Evolutionary conservation across 345 rosid species (phyloP).

Genomic region (Nephelium lappaceum): DNA sequence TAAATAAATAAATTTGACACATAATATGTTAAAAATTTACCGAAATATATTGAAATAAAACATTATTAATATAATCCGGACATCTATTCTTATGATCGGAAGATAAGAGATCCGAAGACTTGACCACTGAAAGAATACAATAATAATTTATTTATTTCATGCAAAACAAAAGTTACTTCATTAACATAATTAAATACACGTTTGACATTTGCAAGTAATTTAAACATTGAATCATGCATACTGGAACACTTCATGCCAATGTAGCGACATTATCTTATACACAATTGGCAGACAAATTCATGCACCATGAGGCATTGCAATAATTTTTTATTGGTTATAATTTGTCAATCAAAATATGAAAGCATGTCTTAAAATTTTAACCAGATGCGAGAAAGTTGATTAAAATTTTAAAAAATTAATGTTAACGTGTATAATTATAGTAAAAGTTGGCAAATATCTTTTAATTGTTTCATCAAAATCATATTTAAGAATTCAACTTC

Average conservation of each 20-base stretch:
- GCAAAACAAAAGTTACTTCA: neutral
- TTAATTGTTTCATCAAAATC: too few relatives aligned
- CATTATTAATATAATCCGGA: too few relatives aligned
- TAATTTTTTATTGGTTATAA: too few relatives aligned
- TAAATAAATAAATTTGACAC: too few relatives aligned
- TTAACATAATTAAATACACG: neutral
- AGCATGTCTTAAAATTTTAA: neutral
- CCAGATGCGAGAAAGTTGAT: neutral
- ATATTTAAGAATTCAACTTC: too few relatives aligned
- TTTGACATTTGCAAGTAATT: neutral
- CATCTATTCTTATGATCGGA: too few relatives aligned
- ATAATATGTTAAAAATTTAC: too few relatives aligned
- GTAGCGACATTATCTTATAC: neutral
- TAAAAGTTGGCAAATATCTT: too few relatives aligned
- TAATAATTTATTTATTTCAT: neutral
- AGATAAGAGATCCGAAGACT: too few relatives aligned
- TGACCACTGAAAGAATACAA: neutral
- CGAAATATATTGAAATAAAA: too few relatives aligned
- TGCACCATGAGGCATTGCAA: neutral
- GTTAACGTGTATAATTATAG: too few relatives aligned
- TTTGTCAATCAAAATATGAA: neutral
- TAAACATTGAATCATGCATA: neutral
- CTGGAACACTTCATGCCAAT: neutral
- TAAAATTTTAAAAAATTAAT: too few relatives aligned
- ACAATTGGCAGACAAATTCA: neutral